These are phyloP conservation scores for Cyberlindnera xylosilytica DNA, from an alignment of 805 yeast species.

Conservation along the genomic window DNA sequence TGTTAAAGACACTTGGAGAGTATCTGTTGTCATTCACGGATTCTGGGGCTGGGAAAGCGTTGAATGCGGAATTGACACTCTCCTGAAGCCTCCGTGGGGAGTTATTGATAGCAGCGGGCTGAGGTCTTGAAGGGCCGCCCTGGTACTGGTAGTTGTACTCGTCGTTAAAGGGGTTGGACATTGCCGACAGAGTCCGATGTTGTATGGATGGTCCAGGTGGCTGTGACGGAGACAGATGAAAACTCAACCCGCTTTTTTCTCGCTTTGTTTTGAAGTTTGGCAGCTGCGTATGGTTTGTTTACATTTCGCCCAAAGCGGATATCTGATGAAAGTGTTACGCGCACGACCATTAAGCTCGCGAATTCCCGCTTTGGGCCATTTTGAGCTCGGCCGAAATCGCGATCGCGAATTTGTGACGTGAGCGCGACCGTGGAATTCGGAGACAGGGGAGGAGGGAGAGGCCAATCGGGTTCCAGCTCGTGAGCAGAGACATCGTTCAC, in stretches of 20 bases:
- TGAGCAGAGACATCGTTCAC: too few relatives aligned
- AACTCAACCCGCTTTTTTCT: too few relatives aligned
- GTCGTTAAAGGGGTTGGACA: constrained; percentile 31
- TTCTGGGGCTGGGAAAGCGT: constrained; percentile 17
- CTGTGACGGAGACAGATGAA: too few relatives aligned
- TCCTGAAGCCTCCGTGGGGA: constrained; percentile 24
- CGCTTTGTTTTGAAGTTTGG: constrained; percentile 4
- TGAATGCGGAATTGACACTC: constrained; percentile 12
- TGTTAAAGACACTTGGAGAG: constrained; percentile 42
- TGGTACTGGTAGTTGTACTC: constrained; percentile 13
- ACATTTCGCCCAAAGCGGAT: constrained; percentile 22
- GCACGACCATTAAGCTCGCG: background rate
- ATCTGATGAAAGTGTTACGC: constrained; percentile 1
- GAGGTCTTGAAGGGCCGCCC: constrained; percentile 21
- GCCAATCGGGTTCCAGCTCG: too few relatives aligned
- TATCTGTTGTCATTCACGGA: constrained; percentile 26
- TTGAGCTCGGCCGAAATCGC: too few relatives aligned
- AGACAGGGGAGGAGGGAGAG: too few relatives aligned
- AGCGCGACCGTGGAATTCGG: too few relatives aligned
- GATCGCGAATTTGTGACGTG: too few relatives aligned
- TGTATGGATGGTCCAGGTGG: too few relatives aligned
- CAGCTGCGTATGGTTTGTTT: constrained; percentile 15
- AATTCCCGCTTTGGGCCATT: constrained; percentile 4
- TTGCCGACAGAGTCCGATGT: too few relatives aligned
- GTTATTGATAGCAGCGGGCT: constrained; percentile 19